These are phyloP conservation scores for Huntiella bhutanensis DNA, from an alignment of 2,329 filamentous ascomycete genomes.

Conservation along the genomic window DNA sequence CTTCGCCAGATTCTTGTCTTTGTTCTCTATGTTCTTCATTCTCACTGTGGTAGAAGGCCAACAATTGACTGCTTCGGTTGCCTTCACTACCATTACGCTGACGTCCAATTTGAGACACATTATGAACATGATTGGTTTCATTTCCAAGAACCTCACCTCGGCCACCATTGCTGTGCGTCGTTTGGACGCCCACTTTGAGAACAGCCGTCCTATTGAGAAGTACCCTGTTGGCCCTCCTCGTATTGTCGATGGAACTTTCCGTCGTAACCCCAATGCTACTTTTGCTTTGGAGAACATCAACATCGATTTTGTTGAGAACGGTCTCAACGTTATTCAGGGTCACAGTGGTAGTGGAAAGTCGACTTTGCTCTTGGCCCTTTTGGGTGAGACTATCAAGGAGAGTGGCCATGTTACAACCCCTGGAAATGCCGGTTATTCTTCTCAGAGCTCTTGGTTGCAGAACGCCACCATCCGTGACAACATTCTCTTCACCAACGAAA, in stretches of 20 bases:
- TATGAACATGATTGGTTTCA: conserved; percentile 16
- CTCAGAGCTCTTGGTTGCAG: conserved; percentile 38
- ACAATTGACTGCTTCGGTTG: conserved; percentile 33
- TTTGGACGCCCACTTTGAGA: conserved; percentile 35
- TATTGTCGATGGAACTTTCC: conserved; percentile 28
- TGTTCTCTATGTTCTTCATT: conserved; percentile 34
- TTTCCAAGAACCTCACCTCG: conserved; percentile 22
- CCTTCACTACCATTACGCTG: conserved; percentile 36
- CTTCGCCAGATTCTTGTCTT: conserved; percentile 30
- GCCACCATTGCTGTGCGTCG: conserved; percentile 29
- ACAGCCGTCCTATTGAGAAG: conserved; percentile 26
- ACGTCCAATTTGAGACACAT: conserved; percentile 34
- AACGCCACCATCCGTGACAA: conserved; percentile 37
- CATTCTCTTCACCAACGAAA: conserved; percentile 32
- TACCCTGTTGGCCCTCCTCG: conserved; percentile 31
- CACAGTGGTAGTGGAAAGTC: conserved; percentile 39
- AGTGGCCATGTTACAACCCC: conserved; percentile 28
- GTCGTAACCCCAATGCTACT: conserved; percentile 28
- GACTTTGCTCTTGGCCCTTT: conserved; percentile 32
- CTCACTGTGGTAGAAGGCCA: conserved; percentile 29
- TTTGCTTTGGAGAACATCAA: conserved; percentile 30
- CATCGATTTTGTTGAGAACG: conserved; percentile 32
- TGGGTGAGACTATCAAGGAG: conserved; percentile 35
- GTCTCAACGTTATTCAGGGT: conserved; percentile 34
- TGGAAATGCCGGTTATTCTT: conserved; percentile 35